These are phyloP conservation scores for Alternaria ethzedia DNA, from an alignment of 2,329 filamentous ascomycete genomes.

Conservation along the genomic window DNA sequence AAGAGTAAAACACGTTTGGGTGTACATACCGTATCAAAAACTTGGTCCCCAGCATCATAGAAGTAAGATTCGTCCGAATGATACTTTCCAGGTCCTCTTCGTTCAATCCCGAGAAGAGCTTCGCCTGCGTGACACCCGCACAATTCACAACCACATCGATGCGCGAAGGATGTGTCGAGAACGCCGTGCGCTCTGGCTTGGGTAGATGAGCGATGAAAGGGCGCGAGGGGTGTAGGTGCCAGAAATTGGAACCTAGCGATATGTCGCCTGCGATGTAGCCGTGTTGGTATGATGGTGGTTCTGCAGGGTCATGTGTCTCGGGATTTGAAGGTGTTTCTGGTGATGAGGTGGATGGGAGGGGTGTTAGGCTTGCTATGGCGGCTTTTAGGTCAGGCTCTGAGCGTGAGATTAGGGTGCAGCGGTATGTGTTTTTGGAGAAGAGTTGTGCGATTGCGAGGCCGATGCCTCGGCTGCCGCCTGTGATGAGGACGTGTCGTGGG, in stretches of 20 bases:
- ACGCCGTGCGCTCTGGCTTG: neutral
- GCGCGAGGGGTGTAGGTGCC: constrained; percentile 12
- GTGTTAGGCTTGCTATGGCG: constrained; percentile 29
- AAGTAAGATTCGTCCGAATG: constrained; percentile 72
- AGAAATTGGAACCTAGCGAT: constrained; percentile 27
- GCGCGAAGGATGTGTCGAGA: constrained; percentile 3
- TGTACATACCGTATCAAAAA: constrained; percentile 50
- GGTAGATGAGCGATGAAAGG: constrained; percentile 9
- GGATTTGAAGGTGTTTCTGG: neutral
- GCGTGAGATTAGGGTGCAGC: constrained; percentile 43
- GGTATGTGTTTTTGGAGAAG: constrained; percentile 38
- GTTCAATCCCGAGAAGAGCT: constrained; percentile 64
- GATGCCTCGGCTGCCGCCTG: constrained; percentile 48
- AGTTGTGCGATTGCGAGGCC: constrained; percentile 46
- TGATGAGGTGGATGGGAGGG: constrained; percentile 10
- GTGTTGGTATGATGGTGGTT: constrained; percentile 13
- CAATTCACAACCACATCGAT: constrained; percentile 74
- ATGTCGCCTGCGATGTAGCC: constrained; percentile 39
- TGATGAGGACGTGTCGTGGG: constrained; percentile 43
- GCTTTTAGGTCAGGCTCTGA: constrained; percentile 26
- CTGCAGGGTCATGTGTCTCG: neutral
- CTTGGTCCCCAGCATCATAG: constrained; percentile 69
- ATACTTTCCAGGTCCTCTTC: constrained; percentile 62
- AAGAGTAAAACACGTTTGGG: neutral
- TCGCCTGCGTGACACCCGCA: constrained; percentile 73